Percentiles rank a stretch among this genome's conserved stretches.
Evolutionary conservation across 768 basidiomycete genomes (phyloP).

Genomic region (Pleurotus djamor): DNA sequence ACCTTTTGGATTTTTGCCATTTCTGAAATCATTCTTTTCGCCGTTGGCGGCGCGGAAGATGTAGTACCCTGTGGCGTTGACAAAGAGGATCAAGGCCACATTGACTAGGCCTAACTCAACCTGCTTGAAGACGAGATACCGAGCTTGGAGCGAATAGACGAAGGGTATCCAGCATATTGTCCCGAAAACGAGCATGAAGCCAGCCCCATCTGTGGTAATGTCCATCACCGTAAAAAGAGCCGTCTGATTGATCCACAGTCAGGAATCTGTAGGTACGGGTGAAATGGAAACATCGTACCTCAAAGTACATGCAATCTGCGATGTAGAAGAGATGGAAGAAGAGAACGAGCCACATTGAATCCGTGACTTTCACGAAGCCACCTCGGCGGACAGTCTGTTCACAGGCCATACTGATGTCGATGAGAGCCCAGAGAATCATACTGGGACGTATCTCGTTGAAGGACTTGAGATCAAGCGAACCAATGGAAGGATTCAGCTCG

Average conservation of each 20-base stretch:
- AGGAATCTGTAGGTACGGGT: not conserved
- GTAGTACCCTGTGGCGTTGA: constrained; percentile 76
- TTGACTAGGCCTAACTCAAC: constrained; percentile 66
- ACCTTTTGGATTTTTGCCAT: constrained; percentile 94
- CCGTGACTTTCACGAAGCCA: constrained; percentile 61
- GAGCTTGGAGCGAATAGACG: constrained; percentile 90
- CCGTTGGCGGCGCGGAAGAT: constrained; percentile 88
- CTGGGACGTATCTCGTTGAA: constrained; percentile 87
- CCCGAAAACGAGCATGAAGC: constrained; percentile 95
- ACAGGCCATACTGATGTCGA: constrained; percentile 89
- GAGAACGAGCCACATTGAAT: constrained; percentile 90
- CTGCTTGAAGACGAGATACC: constrained; percentile 87
- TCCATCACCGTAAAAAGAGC: constrained; percentile 95
- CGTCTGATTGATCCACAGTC: constrained; percentile 39
- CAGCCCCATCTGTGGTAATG: constrained; percentile 94
- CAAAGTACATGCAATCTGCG: constrained; percentile 82
- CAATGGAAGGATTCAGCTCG: constrained; percentile 85
- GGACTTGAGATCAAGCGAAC: constrained; percentile 61
- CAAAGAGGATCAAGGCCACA: constrained; percentile 54
- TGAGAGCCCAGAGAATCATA: constrained; percentile 85
- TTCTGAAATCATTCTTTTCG: constrained; percentile 95
- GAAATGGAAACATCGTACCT: constrained; percentile 42
- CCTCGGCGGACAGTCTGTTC: constrained; percentile 83
- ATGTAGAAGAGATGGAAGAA: constrained; percentile 87
- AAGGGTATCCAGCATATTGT: constrained; percentile 94